Evolutionary conservation across 495 filamentous ascomycete genomes (phyloP), one percentile per base, ranked within the genome.

Genomic region (Hypoxylon trugodes): DNA sequence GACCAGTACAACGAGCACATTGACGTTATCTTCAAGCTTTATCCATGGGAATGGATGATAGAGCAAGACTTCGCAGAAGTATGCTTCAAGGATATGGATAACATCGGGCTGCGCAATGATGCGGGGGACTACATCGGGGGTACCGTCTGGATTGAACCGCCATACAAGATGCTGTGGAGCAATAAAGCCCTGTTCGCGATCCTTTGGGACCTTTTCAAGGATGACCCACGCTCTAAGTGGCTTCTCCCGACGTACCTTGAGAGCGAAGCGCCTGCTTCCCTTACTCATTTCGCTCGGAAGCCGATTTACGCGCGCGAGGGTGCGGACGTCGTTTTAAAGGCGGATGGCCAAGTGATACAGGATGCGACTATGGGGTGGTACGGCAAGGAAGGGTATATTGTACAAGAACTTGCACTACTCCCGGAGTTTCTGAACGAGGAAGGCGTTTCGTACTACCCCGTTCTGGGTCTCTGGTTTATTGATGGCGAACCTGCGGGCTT

Each of bases 161-260:
- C 48, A 21, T 52, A 52, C 48, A 52, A 52, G 48, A 52, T 52
- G 48, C 48, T 52, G 32, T 52, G 48, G 48, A 52, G 48, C 48
- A 52, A 52, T 35, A 52, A 52, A 21, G 7, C 48, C 1, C 48
- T 52, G 0, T 52, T 52, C 32, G 48, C 48, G 9, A 10, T 52
- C 13, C 13, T 52, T 1, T 52, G 48, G 48, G 48, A 40, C n/a
- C 35, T 52, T 6, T 52, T 52, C 48, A 40, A 40, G 13, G 48
- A 52, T 35, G 48, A 52, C 48, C 48, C 48, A 0, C 48, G 48
- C 1, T 52, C 48, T 5, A 30, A 28, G 13, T 52, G 48, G 48
- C 48, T 52, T 6, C 48, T 52, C 0, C 48, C 48, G 5, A 52
- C 48, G 2, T 52, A 52, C 48, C 40, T 52, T 22, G 48, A 52